A percentile compares a stretch with the other conserved stretches of the same genome.
phyloP scores from a whole-genome alignment of 257 asterid species.

The Nicotiana benthamiana region DNA sequence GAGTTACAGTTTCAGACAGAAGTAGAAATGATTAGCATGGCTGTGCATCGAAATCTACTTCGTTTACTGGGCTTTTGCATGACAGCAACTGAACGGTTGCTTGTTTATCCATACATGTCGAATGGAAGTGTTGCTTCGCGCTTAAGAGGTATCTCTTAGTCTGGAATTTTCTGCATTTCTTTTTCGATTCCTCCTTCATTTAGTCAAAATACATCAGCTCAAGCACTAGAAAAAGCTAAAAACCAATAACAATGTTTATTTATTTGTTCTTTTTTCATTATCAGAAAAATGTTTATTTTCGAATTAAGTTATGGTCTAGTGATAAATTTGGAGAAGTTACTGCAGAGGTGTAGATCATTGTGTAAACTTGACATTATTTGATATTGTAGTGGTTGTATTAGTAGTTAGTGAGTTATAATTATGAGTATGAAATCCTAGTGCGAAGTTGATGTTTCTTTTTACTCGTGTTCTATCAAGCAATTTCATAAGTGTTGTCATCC shows the following conservation, averaged over 20 bases:
- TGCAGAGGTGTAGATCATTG: background rate
- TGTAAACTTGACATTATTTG: background rate
- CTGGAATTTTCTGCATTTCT: background rate
- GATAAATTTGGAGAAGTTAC: background rate
- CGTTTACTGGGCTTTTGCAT: conserved; percentile 84
- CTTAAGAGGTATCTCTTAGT: conserved; percentile 58
- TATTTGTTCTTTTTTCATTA: no score
- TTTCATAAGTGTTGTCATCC: background rate
- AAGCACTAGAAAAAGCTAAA: background rate
- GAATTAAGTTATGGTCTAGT: background rate
- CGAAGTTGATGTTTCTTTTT: background rate
- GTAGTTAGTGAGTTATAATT: background rate
- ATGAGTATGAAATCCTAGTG: background rate
- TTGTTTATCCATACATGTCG: conserved; percentile 84
- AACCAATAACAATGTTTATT: background rate
- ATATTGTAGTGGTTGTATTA: background rate
- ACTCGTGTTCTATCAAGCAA: background rate
- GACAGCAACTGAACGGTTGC: conserved; percentile 90
- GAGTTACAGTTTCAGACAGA: conserved; percentile 91
- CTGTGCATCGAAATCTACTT: conserved; percentile 80
- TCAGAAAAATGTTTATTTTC: background rate
- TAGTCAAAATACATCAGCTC: background rate
- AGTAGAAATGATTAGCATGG: conserved; percentile 92
- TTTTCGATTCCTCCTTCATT: background rate
- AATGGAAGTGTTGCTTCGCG: conserved; percentile 98